phyloP scores from a whole-genome alignment of 78 protist genomes.

The Dictyostelium purpureum region DNA sequence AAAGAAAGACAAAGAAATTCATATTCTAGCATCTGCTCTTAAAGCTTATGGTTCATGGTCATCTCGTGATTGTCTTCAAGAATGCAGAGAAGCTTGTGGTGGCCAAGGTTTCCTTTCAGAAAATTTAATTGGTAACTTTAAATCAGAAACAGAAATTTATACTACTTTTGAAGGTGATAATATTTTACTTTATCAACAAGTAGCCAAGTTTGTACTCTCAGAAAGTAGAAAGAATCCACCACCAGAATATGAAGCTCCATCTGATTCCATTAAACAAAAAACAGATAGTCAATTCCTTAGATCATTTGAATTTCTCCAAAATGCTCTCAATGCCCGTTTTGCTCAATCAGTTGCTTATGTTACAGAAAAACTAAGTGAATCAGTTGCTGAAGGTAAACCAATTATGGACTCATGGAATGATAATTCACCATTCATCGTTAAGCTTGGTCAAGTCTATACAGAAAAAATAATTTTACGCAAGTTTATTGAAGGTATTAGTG shows the following conservation, averaged over 20 bases:
- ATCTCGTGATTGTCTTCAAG: constrained; percentile 59
- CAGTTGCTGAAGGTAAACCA: constrained; percentile 38
- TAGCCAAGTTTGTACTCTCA: constrained; percentile 31
- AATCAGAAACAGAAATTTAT: constrained; percentile 70
- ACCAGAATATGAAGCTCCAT: constrained; percentile 29
- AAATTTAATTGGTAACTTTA: constrained; percentile 54
- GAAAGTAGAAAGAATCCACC: constrained; percentile 48
- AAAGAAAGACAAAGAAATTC: constrained; percentile 73
- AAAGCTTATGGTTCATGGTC: constrained; percentile 66
- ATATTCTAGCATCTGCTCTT: constrained; percentile 40
- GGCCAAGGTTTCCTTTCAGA: constrained; percentile 77
- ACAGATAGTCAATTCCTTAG: not conserved
- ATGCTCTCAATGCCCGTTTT: constrained; percentile 28
- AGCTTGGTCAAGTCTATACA: constrained; percentile 26
- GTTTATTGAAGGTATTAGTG: constrained; percentile 8
- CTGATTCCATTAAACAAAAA: not conserved
- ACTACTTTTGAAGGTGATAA: constrained; percentile 81
- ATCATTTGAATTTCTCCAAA: constrained; percentile 16
- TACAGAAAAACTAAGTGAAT: constrained; percentile 13
- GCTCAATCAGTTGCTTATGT: constrained; percentile 12
- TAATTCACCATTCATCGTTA: constrained; percentile 6
- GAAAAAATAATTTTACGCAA: constrained; percentile 9
- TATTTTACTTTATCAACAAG: constrained; percentile 59
- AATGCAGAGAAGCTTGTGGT: constrained; percentile 68
- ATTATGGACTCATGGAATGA: constrained; percentile 77